Evolutionary conservation across 768 basidiomycete species (phyloP), one percentile per base, ranked within the genome.

Genomic region (Leccinum variicolor): DNA sequence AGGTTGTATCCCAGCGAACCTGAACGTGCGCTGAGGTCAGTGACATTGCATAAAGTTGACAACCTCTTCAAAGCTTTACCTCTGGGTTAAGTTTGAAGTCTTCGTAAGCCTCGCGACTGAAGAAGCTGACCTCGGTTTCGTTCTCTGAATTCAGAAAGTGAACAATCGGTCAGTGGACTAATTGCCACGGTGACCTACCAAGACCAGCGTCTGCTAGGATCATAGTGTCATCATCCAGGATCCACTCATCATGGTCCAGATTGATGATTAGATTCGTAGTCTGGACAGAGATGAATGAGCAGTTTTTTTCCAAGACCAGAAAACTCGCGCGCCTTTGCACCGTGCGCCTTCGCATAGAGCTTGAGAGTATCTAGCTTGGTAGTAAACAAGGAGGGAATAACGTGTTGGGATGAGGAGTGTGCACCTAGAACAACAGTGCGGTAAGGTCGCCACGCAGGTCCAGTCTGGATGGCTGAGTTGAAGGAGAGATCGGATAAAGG

Each of bases 221-320:
- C 66, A 81, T 82, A 8, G 69, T 68, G 41, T 87, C 87, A 61
- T 93, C 85, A 49, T 82, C 75, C 15, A 94, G 74, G 60, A 98
- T 91, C 91, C 94, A 96, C 9, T 93, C 90, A 57, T 98, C 96
- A 66, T 95, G 84, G 67, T 97, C 94, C 56, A 98, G 81, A 73
- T 99, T 99, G 69, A 99, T 98, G 73, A 99, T 98, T 28, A 99
- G 80, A 75, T 99, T 98, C 31, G 90, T 90, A 1, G 95, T 96
- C 96, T 98, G 65, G 15, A 34, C 15, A 43, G 5, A 25, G 25
- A 26, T 53, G 33, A 39, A 52, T 15, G 14, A 25, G 9, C 11
- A 23, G 51, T 48, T 46, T 55, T 54, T 41, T 39, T 41, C 0
- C n/a, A 39, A 55, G 34, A 48, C 25, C 28, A 39, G 29, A 36